phyloP scores from a whole-genome alignment of 805 yeast genomes.

The Candida incommunis region DNA sequence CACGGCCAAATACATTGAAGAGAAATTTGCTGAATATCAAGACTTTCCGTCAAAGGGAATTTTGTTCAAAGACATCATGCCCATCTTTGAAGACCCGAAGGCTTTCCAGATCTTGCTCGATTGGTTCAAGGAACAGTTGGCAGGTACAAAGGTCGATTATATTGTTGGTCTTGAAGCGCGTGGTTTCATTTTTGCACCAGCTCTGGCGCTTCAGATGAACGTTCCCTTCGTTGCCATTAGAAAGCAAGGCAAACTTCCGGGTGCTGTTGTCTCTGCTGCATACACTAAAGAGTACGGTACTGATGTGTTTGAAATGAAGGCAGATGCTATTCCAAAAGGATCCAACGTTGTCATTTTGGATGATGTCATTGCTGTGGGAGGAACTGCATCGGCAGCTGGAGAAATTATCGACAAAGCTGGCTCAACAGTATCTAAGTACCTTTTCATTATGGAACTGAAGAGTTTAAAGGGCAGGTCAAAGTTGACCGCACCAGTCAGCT shows the following conservation, averaged over 20 bases:
- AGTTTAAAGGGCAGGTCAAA: constrained; percentile 88
- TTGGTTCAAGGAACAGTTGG: constrained; percentile 67
- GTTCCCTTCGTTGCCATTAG: constrained; percentile 93
- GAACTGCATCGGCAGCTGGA: constrained; percentile 91
- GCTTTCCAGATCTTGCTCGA: constrained; percentile 67
- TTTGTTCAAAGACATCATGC: constrained; percentile 90
- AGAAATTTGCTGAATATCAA: constrained; percentile 41
- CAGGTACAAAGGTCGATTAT: constrained; percentile 54
- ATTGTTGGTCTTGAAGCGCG: constrained; percentile 92
- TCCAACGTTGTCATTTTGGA: constrained; percentile 80
- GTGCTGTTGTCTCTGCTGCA: constrained; percentile 54
- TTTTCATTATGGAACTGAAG: constrained; percentile 87
- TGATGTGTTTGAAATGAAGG: constrained; percentile 82
- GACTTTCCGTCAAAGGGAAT: constrained; percentile 92
- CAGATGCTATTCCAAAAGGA: constrained; percentile 63
- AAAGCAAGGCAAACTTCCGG: constrained; percentile 92
- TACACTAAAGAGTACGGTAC: constrained; percentile 85
- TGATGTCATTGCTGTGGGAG: constrained; percentile 97
- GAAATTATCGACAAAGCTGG: constrained; percentile 54
- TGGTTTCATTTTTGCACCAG: constrained; percentile 93
- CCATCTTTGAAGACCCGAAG: constrained; percentile 74
- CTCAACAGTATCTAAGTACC: constrained; percentile 64
- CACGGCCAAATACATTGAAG: background rate
- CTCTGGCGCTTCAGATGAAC: constrained; percentile 76
- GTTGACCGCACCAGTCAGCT: constrained; percentile 76